Evolutionary conservation across 352 stramenopile species (phyloP).

Genomic region (Thraustochytrium sp.): DNA sequence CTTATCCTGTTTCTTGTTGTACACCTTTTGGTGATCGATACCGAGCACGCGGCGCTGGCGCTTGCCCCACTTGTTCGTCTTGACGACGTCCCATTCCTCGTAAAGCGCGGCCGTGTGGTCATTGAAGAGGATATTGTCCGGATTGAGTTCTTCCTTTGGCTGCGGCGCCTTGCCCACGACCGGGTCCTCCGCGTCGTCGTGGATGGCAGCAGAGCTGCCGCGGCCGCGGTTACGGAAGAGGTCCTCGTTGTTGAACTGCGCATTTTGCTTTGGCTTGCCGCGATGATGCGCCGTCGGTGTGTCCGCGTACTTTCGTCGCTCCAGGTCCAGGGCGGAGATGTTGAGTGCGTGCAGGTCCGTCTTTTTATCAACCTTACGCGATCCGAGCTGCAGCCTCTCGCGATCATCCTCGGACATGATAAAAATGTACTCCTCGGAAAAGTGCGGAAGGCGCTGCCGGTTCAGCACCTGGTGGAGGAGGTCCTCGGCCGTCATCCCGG

Average conservation of each 20-base stretch:
- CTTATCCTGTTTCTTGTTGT: slow-evolving; percentile 52
- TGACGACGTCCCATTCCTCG: slow-evolving; percentile 53
- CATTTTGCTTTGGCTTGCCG: neutral
- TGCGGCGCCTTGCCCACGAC: neutral
- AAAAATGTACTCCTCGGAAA: slow-evolving; percentile 28
- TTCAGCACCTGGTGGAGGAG: neutral
- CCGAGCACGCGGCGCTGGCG: slow-evolving; percentile 51
- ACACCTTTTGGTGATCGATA: slow-evolving; percentile 54
- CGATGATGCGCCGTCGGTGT: neutral
- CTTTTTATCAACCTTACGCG: slow-evolving; percentile 1
- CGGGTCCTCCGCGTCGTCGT: neutral
- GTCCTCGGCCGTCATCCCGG: slow-evolving; percentile 2
- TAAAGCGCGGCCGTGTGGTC: slow-evolving; percentile 46
- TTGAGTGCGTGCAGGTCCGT: neutral
- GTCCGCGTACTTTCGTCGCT: slow-evolving; percentile 9
- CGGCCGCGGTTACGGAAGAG: neutral
- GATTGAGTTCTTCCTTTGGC: neutral
- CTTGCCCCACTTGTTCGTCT: slow-evolving; percentile 52
- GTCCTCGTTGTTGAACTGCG: neutral
- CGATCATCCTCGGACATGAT: neutral
- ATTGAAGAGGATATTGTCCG: slow-evolving; percentile 42
- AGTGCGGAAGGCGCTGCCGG: slow-evolving; percentile 8
- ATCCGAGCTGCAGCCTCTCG: neutral
- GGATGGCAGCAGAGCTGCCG: slow-evolving; percentile 16
- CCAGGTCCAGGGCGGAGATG: slow-evolving; percentile 13